phyloP scores from a whole-genome alignment of 2,329 filamentous ascomycete species.

The Atkinsonella texensis region DNA sequence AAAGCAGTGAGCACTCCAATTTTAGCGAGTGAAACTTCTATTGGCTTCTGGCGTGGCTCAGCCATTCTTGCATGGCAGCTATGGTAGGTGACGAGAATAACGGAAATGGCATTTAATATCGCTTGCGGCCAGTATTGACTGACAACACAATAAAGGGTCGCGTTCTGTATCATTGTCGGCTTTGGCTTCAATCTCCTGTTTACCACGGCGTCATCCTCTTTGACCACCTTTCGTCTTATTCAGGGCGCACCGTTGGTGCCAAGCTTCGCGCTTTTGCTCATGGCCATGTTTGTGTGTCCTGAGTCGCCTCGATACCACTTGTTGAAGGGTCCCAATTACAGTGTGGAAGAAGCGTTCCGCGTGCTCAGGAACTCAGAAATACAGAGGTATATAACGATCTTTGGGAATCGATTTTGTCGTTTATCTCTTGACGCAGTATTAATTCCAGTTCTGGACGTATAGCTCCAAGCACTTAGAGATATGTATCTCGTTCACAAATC shows the following conservation, averaged over 20 bases:
- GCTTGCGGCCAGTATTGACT: not conserved
- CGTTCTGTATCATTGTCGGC: constrained; percentile 24
- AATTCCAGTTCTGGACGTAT: not conserved
- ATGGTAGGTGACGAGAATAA: constrained; percentile 15
- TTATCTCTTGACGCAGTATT: not conserved
- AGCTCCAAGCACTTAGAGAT: constrained; percentile 29
- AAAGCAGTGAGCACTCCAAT: constrained; percentile 37
- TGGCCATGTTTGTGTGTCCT: constrained; percentile 25
- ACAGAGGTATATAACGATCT: constrained; percentile 16
- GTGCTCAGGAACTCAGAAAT: constrained; percentile 24
- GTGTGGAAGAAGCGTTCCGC: constrained; percentile 23
- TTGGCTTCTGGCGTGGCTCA: constrained; percentile 35
- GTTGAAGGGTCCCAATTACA: constrained; percentile 24
- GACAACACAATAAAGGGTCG: constrained; percentile 13
- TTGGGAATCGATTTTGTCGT: not conserved
- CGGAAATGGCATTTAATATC: no score
- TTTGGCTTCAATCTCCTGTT: constrained; percentile 26
- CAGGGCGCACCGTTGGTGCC: constrained; percentile 28
- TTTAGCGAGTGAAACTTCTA: constrained; percentile 32
- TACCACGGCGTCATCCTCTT: constrained; percentile 10
- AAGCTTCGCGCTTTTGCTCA: constrained; percentile 20
- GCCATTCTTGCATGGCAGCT: constrained; percentile 36
- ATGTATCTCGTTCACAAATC: constrained; percentile 27
- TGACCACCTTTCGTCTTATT: constrained; percentile 19
- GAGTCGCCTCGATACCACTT: constrained; percentile 31